Conservation (phyloP, 2,329 filamentous ascomycete species). For the Neoascochyta sp. region DNA sequence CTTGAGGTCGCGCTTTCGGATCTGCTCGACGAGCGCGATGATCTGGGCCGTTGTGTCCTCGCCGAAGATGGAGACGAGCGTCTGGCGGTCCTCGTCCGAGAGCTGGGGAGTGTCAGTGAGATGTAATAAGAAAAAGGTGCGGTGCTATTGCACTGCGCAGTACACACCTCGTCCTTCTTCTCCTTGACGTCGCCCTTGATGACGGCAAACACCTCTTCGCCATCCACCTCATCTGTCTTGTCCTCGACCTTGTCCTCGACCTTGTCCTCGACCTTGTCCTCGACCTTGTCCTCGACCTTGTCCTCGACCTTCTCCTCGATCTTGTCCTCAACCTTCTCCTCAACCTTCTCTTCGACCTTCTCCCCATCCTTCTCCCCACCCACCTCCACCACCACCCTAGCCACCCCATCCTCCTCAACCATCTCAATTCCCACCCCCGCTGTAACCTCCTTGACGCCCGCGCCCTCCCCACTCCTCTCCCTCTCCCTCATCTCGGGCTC, state of each 20-base stretch:
- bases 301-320: constrained; percentile 22
- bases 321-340: constrained; percentile 14
- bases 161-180: constrained; percentile 11
- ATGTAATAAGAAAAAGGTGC: not conserved
- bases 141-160: not conserved
- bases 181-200: constrained; percentile 11
- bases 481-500: constrained; percentile 18
- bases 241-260: constrained; percentile 15
- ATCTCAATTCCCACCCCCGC: constrained; percentile 12
- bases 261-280: constrained; percentile 10
- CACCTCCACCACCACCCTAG: constrained; percentile 18
- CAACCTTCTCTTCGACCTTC: constrained; percentile 12
- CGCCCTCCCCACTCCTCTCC: constrained; percentile 14
- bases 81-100: constrained; percentile 37
- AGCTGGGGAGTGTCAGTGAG: constrained; percentile 24
- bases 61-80: constrained; percentile 50
- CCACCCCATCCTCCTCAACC: constrained; percentile 16
- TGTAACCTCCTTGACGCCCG: constrained; percentile 9
- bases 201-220: constrained; percentile 18
- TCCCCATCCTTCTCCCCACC: constrained; percentile 5
- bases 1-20: constrained; percentile 52
- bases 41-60: constrained; percentile 49
- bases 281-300: no score
- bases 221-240: constrained; percentile 1
- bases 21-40: constrained; percentile 52